These are phyloP conservation scores for Aspergillus baeticus DNA, from an alignment of 495 filamentous ascomycete species.

Conservation along the genomic window DNA sequence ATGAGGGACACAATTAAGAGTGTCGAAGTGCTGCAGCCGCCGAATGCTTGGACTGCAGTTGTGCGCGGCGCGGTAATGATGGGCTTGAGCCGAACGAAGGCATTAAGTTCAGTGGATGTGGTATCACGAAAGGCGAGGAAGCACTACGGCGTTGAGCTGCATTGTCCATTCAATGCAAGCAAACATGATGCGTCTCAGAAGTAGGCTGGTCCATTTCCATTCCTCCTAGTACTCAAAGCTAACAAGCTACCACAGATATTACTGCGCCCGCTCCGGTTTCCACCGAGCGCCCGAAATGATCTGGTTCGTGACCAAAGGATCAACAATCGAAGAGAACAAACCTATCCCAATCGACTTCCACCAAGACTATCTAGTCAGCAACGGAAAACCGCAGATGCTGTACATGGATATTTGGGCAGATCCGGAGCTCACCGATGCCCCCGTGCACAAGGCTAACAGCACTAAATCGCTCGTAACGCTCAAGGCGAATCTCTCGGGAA, in stretches of 20 bases:
- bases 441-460: neutral
- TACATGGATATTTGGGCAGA: slow-evolving; percentile 4
- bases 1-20: slow-evolving; percentile 19
- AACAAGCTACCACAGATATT: slow-evolving; percentile 2
- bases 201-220: no score
- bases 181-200: slow-evolving; percentile 24
- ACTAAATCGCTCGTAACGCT: slow-evolving; percentile 7
- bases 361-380: neutral
- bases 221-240: no score
- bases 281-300: neutral
- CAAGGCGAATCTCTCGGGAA: slow-evolving; percentile 5
- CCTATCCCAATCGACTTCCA: slow-evolving; percentile 9
- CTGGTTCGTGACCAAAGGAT: slow-evolving; percentile 3
- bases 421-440: neutral
- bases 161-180: slow-evolving; percentile 9
- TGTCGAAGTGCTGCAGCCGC: slow-evolving; percentile 27
- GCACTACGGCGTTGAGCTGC: slow-evolving; percentile 30
- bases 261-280: neutral
- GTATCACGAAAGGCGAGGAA: slow-evolving; percentile 37
- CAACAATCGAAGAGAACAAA: slow-evolving; percentile 6
- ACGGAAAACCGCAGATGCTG: neutral
- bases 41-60: slow-evolving; percentile 41
- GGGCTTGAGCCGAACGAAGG: slow-evolving; percentile 16
- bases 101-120: slow-evolving; percentile 21
- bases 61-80: slow-evolving; percentile 41